Evolutionary conservation across 805 yeast genomes (phyloP).

Genomic region (Kuraishia molischiana): DNA sequence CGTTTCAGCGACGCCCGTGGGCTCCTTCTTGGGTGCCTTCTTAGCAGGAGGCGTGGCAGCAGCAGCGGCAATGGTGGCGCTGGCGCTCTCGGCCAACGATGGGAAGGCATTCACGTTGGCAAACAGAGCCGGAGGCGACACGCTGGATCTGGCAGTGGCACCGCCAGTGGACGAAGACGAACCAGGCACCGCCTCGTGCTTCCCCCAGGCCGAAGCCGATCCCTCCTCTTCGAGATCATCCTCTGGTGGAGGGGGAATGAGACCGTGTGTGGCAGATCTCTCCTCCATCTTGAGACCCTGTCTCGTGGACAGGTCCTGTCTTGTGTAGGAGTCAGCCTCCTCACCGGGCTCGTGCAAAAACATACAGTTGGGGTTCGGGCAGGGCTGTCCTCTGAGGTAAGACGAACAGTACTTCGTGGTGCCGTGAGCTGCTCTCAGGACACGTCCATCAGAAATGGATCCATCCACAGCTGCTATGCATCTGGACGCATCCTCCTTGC

Average conservation of each 20-base stretch:
- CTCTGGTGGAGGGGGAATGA: conserved; percentile 17
- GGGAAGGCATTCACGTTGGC: conserved; percentile 50
- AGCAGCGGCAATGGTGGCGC: background rate
- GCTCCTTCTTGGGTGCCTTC: conserved; percentile 15
- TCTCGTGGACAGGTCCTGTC: conserved; percentile 78
- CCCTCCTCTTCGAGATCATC: conserved; percentile 8
- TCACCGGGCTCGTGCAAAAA: conserved; percentile 98
- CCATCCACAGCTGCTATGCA: conserved; percentile 93
- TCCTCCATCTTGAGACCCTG: conserved; percentile 47
- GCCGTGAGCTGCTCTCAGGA: conserved; percentile 92
- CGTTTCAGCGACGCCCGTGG: conserved; percentile 9
- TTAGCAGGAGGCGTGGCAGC: conserved; percentile 7
- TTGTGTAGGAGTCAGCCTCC: conserved; percentile 93
- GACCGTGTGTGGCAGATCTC: conserved; percentile 24
- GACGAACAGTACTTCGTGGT: conserved; percentile 98
- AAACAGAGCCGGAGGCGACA: conserved; percentile 8
- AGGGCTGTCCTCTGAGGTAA: conserved; percentile 85
- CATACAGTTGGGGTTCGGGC: conserved; percentile 99
- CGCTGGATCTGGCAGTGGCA: background rate
- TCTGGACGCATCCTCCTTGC: conserved; percentile 89
- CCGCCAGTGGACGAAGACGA: conserved; percentile 6
- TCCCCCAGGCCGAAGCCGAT: conserved; percentile 42
- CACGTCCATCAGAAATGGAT: conserved; percentile 82
- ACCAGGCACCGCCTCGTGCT: conserved; percentile 9
- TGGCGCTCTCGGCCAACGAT: conserved; percentile 32